Evolutionary conservation across 1,284 basidiomycete genomes (phyloP), one percentile per base, ranked within the genome.

Genomic region (Caloboletus firmus): DNA sequence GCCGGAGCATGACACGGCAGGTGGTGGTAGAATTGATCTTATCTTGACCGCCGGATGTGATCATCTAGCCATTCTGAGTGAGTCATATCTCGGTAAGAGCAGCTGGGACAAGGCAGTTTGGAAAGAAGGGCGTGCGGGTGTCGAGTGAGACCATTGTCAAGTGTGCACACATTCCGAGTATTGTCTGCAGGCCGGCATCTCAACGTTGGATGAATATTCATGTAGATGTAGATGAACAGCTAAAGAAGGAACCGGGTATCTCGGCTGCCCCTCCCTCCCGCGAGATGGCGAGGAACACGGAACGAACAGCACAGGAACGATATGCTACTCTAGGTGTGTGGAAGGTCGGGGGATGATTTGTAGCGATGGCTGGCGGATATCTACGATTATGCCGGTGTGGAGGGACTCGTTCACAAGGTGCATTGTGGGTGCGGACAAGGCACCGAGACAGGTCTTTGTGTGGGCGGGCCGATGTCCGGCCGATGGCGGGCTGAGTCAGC

Each of bases 401-500:
- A 5, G 3, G 24, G 24, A 24, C 3, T 24, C 5, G 24, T 24
- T 24, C 24, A 5, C 24, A 24, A 24, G 24, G 5, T 18, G 35
- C 2, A 18, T 37, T 37, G 35, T 37, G 35, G 35, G 32, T 4
- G 22, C 47, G 43, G 47, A 66, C 50, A 39, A 66, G 49, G 51
- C 24, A 48, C 53, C 61, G 59, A 61, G 61, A 62, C 61, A 57
- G 37, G 46, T n/a, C 9, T 5, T 28, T 51, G 30, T 42, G 35
- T 5, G n/a, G 17, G 10, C 49, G 51, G 48, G n/a, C 59, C 60
- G 58, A 43, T 9, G 28, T 8, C 6, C n/a, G 1, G 15, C 22
- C 10, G 57, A n/a, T 39, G 40, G 56, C 4, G 9, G 22, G 4
- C 22, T 52, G 52, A 57, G 65, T 68, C 65, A 63, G 49, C 52